Conservation (phyloP, 306 rosid species). For the Prunus armeniaca region DNA sequence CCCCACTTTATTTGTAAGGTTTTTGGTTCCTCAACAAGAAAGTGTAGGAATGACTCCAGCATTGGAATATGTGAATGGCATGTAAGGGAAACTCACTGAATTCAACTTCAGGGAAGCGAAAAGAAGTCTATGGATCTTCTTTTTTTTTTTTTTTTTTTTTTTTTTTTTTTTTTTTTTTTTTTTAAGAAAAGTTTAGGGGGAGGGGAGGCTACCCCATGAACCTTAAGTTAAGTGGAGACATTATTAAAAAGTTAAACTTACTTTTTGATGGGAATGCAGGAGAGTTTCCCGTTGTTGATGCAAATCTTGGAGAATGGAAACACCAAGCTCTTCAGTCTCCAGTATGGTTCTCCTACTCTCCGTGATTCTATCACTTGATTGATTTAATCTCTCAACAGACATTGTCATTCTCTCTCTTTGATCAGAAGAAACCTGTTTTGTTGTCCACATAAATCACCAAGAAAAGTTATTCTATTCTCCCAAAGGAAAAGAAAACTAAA, state of each 20-base stretch:
- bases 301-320: slow-evolving; percentile 79
- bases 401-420: slow-evolving; percentile 72
- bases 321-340: slow-evolving; percentile 84
- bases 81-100: not conserved
- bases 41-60: not conserved
- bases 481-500: not conserved
- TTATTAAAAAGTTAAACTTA: slow-evolving; percentile 23
- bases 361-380: slow-evolving; percentile 64
- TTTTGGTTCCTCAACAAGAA: not conserved
- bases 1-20: not conserved
- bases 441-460: slow-evolving; percentile 19
- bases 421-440: slow-evolving; percentile 65
- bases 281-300: slow-evolving; percentile 91
- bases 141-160: too few species aligned
- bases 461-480: not conserved
- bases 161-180: too few species aligned
- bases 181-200: too few species aligned
- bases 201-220: not conserved
- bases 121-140: not conserved
- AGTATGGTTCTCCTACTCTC: slow-evolving; percentile 75
- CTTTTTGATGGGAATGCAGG: slow-evolving; percentile 70
- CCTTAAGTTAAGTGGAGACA: slow-evolving; percentile 5
- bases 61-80: not conserved
- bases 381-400: slow-evolving; percentile 74
- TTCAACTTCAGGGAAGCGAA: not conserved